Evolutionary conservation across 2,329 filamentous ascomycete genomes (phyloP), one percentile per base, ranked within the genome.

Genomic region (Curvularia sp.): DNA sequence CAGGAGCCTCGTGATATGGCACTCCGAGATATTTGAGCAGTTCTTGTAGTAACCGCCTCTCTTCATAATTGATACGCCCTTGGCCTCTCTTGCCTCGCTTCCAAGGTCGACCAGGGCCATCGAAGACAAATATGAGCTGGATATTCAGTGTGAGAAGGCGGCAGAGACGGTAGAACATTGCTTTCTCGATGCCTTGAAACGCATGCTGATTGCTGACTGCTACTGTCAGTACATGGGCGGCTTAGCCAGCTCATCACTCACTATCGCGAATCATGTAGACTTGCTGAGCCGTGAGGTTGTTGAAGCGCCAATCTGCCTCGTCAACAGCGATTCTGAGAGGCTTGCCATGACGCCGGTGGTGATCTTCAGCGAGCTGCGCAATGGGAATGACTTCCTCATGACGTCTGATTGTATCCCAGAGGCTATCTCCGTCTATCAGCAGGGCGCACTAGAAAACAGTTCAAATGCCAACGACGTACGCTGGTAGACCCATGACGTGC

Each of bases 121-220:
- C 85, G 60, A 84, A 85, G 3, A 87, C 80, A 55, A 86, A 85
- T 6, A 86, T 63, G 1, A 83, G 75, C 41, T 84, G 78, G 5
- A 87, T 81, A 15, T 84, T 79, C 5, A 83, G 75, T 20, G 78
- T 78, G 26, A 84, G 74, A 1, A 85, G 76, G 4, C 79, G 77
- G 49, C 81, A 68, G 58, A 84, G 71, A 6, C 77, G 74, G 61
- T 71, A 78, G 31, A 81, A 71, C 47, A 80, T 78, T 3, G 64
- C 60, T 54, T 79, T 81, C 59, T 80, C 79, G 12, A 79, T 72
- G 4, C 78, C 78, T 58, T 79, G 79, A 24, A 74, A 78, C 5
- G 73, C 75, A 4, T 63, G 66, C 53, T 73, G 50, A 42, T 66
- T 64, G 7, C 67, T 70, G 43, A 53, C 67, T 74, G 5, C 8